Conservation (phyloP, 768 basidiomycete genomes). For the Lentinus tigrinus region DNA sequence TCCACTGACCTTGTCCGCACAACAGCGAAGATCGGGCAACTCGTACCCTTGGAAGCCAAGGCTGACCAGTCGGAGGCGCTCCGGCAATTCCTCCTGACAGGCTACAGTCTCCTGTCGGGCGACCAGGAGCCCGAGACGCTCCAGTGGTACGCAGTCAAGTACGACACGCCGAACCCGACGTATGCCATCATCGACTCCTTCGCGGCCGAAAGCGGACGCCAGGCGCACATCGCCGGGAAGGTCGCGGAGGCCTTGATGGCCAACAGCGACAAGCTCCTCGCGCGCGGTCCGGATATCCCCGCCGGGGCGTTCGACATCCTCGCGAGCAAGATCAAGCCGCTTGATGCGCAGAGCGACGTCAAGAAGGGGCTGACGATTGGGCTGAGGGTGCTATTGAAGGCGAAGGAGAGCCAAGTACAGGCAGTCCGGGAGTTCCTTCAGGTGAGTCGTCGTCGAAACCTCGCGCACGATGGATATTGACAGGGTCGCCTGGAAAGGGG, state of each 20-base stretch:
- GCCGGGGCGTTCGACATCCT: conserved; percentile 25
- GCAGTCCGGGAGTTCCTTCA: conserved; percentile 35
- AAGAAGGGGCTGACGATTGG: conserved; percentile 31
- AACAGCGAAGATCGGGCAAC: conserved; percentile 23
- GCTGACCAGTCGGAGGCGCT: conserved; percentile 24
- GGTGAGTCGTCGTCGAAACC: conserved; percentile 24
- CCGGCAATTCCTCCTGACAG: conserved; percentile 31
- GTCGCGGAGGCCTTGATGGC: conserved; percentile 36
- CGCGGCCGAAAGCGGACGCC: conserved; percentile 32
- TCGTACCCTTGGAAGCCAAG: conserved; percentile 32
- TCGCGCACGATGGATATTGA: not conserved
- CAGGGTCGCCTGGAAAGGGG: conserved; percentile 19
- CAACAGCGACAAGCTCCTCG: conserved; percentile 32
- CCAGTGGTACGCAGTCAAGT: conserved; percentile 40
- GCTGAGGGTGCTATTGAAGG: conserved; percentile 34
- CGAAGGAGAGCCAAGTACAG: conserved; percentile 36
- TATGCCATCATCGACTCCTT: conserved; percentile 43
- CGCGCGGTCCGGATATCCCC: conserved; percentile 28
- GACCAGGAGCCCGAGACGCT: conserved; percentile 34
- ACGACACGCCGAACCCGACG: conserved; percentile 20
- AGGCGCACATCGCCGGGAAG: conserved; percentile 35
- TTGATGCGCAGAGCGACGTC: conserved; percentile 12
- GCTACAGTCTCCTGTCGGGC: conserved; percentile 27
- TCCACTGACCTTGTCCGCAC: not conserved
- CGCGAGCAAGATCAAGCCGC: conserved; percentile 31